phyloP scores from a whole-genome alignment of 805 yeast genomes.

The Ogataea parapolymorpha region DNA sequence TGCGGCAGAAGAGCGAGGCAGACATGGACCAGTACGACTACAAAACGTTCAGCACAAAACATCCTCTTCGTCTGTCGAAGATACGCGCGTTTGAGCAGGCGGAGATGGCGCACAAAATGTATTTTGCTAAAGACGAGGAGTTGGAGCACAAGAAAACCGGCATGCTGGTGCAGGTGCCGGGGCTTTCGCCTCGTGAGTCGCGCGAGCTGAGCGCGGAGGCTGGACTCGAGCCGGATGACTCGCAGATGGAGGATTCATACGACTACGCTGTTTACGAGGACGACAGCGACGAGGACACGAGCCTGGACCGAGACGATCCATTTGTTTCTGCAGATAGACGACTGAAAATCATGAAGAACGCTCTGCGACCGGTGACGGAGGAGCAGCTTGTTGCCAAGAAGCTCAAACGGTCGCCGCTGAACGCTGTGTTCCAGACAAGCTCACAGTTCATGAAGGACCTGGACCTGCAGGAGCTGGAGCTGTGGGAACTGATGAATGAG shows the following conservation, averaged over 20 bases:
- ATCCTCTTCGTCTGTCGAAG: constrained; percentile 34
- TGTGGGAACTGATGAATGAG: constrained; percentile 32
- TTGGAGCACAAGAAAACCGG: constrained; percentile 7
- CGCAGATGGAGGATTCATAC: constrained; percentile 11
- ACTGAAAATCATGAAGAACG: constrained; percentile 27
- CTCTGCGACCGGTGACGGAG: constrained; percentile 25
- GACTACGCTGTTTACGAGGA: constrained; percentile 10
- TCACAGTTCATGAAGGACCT: constrained; percentile 27
- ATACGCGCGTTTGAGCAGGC: constrained; percentile 37
- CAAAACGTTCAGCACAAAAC: constrained; percentile 32
- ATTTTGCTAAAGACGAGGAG: constrained; percentile 28
- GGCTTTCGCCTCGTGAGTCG: constrained; percentile 13
- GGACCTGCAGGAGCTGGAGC: constrained; percentile 30
- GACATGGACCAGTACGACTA: constrained; percentile 34
- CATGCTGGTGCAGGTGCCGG: constrained; percentile 15
- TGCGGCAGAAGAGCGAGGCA: constrained; percentile 22
- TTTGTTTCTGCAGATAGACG: constrained; percentile 23
- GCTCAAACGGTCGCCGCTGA: constrained; percentile 24
- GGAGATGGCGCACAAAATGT: constrained; percentile 32
- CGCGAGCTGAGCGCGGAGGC: constrained; percentile 8
- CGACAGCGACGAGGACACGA: constrained; percentile 11
- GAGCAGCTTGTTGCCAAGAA: constrained; percentile 23
- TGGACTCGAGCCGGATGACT: constrained; percentile 1
- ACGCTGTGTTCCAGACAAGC: constrained; percentile 28
- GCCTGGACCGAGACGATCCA: constrained; percentile 11